phyloP scores from a whole-genome alignment of 108 stramenopile species.

The Skeletonema marinoi region DNA sequence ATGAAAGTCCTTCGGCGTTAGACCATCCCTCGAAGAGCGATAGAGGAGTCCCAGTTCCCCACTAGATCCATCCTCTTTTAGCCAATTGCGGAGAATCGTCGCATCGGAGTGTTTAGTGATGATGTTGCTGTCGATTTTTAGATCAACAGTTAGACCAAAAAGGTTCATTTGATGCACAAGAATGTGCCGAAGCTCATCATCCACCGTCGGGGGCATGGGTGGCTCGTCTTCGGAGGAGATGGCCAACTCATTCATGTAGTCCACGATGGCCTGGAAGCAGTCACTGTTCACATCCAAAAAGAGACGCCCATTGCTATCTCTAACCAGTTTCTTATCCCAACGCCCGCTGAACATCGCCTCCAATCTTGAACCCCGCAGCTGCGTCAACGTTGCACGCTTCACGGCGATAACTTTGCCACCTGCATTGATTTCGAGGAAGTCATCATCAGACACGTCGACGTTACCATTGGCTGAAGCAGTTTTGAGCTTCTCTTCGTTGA shows the following conservation, averaged over 20 bases:
- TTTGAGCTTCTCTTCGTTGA: constrained; percentile 1
- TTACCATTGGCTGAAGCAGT: constrained; percentile 1
- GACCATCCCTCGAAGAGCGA: constrained; percentile 29
- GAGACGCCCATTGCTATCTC: constrained; percentile 18
- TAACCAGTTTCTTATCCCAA: constrained; percentile 20
- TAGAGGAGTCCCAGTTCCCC: constrained; percentile 20
- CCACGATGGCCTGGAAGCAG: constrained; percentile 8
- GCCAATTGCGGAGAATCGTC: constrained; percentile 14
- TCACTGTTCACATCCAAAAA: constrained; percentile 20
- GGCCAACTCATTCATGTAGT: constrained; percentile 11
- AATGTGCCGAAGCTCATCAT: constrained; percentile 18
- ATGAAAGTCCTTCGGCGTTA: constrained; percentile 3
- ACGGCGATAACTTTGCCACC: constrained; percentile 6
- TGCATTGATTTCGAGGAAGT: constrained; percentile 17
- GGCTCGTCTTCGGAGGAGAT: constrained; percentile 7
- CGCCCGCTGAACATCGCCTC: constrained; percentile 32
- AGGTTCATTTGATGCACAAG: constrained; percentile 17
- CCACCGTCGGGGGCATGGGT: constrained; percentile 14
- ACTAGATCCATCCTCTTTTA: constrained; percentile 13
- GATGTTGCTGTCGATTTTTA: constrained; percentile 11
- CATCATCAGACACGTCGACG: constrained; percentile 2
- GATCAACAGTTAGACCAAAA: constrained; percentile 12
- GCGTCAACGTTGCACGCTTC: constrained; percentile 10
- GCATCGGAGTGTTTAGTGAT: neutral
- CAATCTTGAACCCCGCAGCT: constrained; percentile 12